Conservation (phyloP, 2,329 filamentous ascomycete genomes). For the Stenocarpella maydis region DNA sequence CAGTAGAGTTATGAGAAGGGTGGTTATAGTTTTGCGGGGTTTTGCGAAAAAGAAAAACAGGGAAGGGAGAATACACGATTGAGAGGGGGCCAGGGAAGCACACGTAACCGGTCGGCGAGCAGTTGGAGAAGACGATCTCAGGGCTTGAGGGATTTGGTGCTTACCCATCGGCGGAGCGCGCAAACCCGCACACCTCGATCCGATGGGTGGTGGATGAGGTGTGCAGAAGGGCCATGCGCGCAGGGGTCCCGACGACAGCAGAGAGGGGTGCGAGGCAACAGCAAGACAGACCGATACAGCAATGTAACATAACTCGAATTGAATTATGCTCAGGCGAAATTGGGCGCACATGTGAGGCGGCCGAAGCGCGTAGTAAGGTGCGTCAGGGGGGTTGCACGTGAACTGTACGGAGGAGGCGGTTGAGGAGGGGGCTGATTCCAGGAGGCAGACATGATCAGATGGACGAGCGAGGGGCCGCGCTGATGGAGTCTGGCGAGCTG, state of each 20-base stretch:
- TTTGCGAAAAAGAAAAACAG: slow-evolving; percentile 4
- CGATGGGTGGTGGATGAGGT: background rate
- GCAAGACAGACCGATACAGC: slow-evolving; percentile 34
- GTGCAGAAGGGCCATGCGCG: background rate
- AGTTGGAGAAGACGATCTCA: slow-evolving; percentile 3
- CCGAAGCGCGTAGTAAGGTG: background rate
- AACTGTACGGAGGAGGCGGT: background rate
- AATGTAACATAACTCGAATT: slow-evolving; percentile 33
- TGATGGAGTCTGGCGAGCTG: no score
- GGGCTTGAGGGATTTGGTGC: slow-evolving; percentile 15
- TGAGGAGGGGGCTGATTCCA: background rate
- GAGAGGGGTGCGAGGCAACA: slow-evolving; percentile 29
- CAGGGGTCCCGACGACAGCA: background rate
- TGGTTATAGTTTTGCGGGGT: background rate
- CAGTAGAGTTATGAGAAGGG: slow-evolving; percentile 12
- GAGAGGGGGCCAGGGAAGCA: slow-evolving; percentile 27
- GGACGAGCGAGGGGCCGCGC: no score
- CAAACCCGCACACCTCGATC: background rate
- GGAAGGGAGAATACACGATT: slow-evolving; percentile 1
- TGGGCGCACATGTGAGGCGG: background rate
- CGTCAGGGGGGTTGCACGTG: background rate
- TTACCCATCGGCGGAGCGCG: slow-evolving; percentile 19
- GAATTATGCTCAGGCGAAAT: background rate
- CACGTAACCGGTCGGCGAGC: slow-evolving; percentile 29
- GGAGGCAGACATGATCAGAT: no score